These are phyloP conservation scores for Geosmithia morbida DNA, from an alignment of 2,329 filamentous ascomycete genomes.

Conservation along the genomic window DNA sequence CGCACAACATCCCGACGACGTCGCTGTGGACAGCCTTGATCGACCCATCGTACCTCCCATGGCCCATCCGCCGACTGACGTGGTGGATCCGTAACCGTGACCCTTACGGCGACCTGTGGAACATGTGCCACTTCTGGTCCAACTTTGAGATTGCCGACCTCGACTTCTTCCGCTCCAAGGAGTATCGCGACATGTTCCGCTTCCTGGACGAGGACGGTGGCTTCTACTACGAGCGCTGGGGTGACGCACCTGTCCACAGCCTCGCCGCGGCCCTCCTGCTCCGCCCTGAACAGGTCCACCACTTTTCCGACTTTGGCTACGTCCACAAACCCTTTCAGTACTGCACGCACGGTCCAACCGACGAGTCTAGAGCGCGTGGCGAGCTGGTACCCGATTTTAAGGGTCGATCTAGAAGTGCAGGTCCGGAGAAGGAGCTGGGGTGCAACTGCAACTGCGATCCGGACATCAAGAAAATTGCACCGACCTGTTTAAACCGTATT, in stretches of 20 bases:
- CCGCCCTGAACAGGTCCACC: slow-evolving; percentile 22
- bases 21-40: slow-evolving; percentile 33
- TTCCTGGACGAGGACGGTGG: slow-evolving; percentile 24
- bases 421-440: slow-evolving; percentile 2
- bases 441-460: slow-evolving; percentile 5
- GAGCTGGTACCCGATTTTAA: slow-evolving; percentile 1
- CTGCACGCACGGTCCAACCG: slow-evolving; percentile 9
- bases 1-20: slow-evolving; percentile 15
- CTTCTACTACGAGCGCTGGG: slow-evolving; percentile 30
- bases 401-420: background rate
- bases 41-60: slow-evolving; percentile 33
- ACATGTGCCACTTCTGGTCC: slow-evolving; percentile 30
- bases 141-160: slow-evolving; percentile 32
- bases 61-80: slow-evolving; percentile 21
- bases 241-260: slow-evolving; percentile 27
- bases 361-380: slow-evolving; percentile 1
- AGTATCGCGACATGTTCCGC: slow-evolving; percentile 25
- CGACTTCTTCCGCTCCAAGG: slow-evolving; percentile 24
- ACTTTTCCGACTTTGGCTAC: slow-evolving; percentile 29
- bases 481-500: slow-evolving; percentile 4
- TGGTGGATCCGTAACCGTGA: slow-evolving; percentile 21
- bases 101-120: slow-evolving; percentile 24
- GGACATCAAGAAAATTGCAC: background rate
- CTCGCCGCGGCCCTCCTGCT: slow-evolving; percentile 26
- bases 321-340: slow-evolving; percentile 18